These are phyloP conservation scores for Neofusicoccum sp. DNA, from an alignment of 2,329 filamentous ascomycete genomes.

Conservation along the genomic window DNA sequence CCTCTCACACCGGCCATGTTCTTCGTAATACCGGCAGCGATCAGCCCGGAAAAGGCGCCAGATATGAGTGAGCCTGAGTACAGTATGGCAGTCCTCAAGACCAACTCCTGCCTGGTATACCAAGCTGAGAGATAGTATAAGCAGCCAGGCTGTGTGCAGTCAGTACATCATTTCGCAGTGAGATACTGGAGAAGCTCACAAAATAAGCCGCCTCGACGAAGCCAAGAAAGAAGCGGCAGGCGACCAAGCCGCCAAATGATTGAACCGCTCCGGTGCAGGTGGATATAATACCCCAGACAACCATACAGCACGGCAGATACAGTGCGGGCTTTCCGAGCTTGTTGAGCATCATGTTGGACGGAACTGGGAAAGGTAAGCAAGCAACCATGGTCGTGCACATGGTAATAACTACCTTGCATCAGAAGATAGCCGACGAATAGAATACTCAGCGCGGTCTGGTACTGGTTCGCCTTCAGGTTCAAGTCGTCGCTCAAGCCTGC, in stretches of 20 bases:
- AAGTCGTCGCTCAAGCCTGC: conserved; percentile 38
- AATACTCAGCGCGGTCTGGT: conserved; percentile 35
- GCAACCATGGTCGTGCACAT: not conserved
- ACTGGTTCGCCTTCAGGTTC: conserved; percentile 34
- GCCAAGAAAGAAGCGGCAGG: conserved; percentile 19
- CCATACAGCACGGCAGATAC: conserved; percentile 19
- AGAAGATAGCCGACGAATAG: conserved; percentile 29
- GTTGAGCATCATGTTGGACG: conserved; percentile 20
- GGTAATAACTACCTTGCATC: conserved; percentile 20
- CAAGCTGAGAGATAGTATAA: conserved; percentile 55
- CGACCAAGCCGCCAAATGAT: conserved; percentile 2
- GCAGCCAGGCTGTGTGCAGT: conserved; percentile 38
- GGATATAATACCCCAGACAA: conserved; percentile 19
- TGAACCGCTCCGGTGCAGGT: conserved; percentile 15
- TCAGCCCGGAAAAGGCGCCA: conserved; percentile 57
- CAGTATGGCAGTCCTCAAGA: conserved; percentile 55
- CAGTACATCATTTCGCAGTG: conserved; percentile 29
- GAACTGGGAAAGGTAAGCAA: not conserved
- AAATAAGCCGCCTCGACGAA: conserved; percentile 19
- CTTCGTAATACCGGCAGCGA: conserved; percentile 54
- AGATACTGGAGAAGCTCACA: not conserved
- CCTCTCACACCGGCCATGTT: conserved; percentile 38
- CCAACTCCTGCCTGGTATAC: conserved; percentile 58
- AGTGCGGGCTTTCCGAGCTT: conserved; percentile 19
- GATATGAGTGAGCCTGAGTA: conserved; percentile 55